These are phyloP conservation scores for Diutina scorzettiae DNA, from an alignment of 1,139 yeast genomes.

Conservation along the genomic window DNA sequence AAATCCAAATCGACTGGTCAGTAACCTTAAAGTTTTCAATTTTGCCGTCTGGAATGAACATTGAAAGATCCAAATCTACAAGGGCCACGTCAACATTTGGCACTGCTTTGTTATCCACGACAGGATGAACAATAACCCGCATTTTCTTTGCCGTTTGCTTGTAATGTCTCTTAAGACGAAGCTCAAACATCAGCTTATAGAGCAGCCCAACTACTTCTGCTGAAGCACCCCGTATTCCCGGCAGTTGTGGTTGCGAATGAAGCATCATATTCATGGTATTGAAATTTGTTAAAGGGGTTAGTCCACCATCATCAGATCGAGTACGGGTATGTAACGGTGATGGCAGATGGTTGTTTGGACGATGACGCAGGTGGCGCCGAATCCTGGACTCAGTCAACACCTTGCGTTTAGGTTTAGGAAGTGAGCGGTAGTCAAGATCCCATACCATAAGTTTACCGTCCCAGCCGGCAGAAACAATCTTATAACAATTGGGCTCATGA, in stretches of 20 bases:
- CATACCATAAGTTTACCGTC: conserved; percentile 60
- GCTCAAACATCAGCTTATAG: conserved; percentile 25
- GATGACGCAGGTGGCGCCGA: background rate
- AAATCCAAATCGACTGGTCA: background rate
- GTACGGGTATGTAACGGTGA: background rate
- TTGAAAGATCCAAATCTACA: conserved; percentile 22
- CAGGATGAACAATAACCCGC: conserved; percentile 24
- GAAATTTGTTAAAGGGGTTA: background rate
- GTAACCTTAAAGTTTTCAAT: conserved; percentile 1
- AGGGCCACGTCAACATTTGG: conserved; percentile 32
- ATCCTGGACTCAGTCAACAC: background rate
- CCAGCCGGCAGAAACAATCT: conserved; percentile 56
- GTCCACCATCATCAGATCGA: background rate
- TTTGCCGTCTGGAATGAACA: conserved; percentile 17
- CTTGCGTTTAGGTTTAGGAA: conserved; percentile 39
- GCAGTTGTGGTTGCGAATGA: background rate
- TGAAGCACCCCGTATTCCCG: background rate
- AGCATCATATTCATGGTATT: conserved; percentile 2
- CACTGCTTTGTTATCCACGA: conserved; percentile 26
- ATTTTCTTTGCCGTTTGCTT: conserved; percentile 12
- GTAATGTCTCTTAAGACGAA: conserved; percentile 22
- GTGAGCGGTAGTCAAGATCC: conserved; percentile 60
- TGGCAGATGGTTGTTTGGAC: background rate
- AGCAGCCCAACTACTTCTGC: conserved; percentile 19
- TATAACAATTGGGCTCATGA: conserved; percentile 25